Percentiles rank a stretch among this genome's conserved stretches.
Evolutionary conservation across 2,329 filamentous ascomycete species (phyloP).

Genomic region (Elsinoe fawcettii): DNA sequence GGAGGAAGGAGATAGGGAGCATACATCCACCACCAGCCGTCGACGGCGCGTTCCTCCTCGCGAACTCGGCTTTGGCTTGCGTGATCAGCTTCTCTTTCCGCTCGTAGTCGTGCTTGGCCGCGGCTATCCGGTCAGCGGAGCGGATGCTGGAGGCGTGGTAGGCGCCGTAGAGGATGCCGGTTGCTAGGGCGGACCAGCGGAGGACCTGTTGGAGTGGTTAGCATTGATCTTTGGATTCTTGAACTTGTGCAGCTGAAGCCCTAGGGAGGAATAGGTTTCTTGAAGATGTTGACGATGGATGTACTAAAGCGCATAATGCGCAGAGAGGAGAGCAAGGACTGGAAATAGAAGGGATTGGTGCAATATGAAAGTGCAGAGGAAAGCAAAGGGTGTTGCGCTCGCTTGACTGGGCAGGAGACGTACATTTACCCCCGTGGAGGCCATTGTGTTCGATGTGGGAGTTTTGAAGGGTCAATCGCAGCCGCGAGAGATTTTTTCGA

Average conservation of each 20-base stretch:
- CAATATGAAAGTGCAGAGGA: neutral
- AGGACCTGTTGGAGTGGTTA: slow-evolving; percentile 59
- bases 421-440: slow-evolving; percentile 24
- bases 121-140: slow-evolving; percentile 59
- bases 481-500: neutral
- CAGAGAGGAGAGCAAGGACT: no score
- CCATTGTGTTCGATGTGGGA: slow-evolving; percentile 20
- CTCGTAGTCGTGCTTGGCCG: slow-evolving; percentile 74
- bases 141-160: slow-evolving; percentile 81
- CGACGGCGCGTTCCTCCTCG: slow-evolving; percentile 60
- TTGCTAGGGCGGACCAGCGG: slow-evolving; percentile 87
- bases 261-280: no score
- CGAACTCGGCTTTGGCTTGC: slow-evolving; percentile 85
- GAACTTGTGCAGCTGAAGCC: no score
- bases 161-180: slow-evolving; percentile 92
- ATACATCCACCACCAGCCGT: slow-evolving; percentile 27
- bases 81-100: slow-evolving; percentile 87
- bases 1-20: neutral
- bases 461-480: slow-evolving; percentile 9
- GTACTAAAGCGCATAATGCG: no score
- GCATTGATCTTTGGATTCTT: neutral
- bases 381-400: neutral
- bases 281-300: no score
- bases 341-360: no score
- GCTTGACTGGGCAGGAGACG: slow-evolving; percentile 14